phyloP scores from a whole-genome alignment of 2,329 filamentous ascomycete species.

The Lasiodiplodia hormozganensis region DNA sequence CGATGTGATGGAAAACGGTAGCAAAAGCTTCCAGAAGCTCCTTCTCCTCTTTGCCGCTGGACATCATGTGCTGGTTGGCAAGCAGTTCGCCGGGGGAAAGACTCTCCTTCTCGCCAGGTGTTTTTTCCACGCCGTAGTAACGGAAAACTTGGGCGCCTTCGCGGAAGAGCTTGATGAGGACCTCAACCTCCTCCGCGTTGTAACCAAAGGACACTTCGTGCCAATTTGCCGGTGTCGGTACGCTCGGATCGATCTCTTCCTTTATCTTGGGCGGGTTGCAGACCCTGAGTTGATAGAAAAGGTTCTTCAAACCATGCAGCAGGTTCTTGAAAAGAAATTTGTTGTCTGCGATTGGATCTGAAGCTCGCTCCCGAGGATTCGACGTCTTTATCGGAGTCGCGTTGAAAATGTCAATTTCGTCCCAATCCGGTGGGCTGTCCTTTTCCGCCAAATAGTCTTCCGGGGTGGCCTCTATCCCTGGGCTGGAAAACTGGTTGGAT shows the following conservation, averaged over 20 bases:
- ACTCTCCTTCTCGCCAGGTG: slow-evolving; percentile 73
- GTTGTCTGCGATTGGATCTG: slow-evolving; percentile 93
- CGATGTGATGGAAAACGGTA: slow-evolving; percentile 97
- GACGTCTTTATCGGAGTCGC: slow-evolving; percentile 96
- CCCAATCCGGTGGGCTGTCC: slow-evolving; percentile 86
- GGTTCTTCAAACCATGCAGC: slow-evolving; percentile 93
- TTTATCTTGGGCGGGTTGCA: slow-evolving; percentile 74
- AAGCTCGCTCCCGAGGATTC: slow-evolving; percentile 85
- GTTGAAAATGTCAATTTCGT: slow-evolving; percentile 96
- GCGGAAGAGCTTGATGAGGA: slow-evolving; percentile 96
- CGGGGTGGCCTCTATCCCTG: slow-evolving; percentile 65
- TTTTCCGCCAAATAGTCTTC: slow-evolving; percentile 88
- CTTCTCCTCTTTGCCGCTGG: slow-evolving; percentile 92
- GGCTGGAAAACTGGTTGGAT: slow-evolving; percentile 76
- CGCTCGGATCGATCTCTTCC: slow-evolving; percentile 72
- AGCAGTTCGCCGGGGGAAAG: slow-evolving; percentile 88
- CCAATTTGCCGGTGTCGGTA: slow-evolving; percentile 83
- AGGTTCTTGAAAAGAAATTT: slow-evolving; percentile 98
- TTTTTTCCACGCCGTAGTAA: slow-evolving; percentile 92
- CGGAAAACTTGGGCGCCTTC: slow-evolving; percentile 96
- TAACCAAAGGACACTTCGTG: slow-evolving; percentile 95
- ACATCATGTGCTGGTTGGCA: slow-evolving; percentile 90
- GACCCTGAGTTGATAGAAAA: slow-evolving; percentile 91
- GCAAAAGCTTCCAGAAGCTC: slow-evolving; percentile 97
- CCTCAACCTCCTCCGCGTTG: slow-evolving; percentile 93